Conservation (phyloP, 257 asterid species). For the Salvia miltiorrhiza region DNA sequence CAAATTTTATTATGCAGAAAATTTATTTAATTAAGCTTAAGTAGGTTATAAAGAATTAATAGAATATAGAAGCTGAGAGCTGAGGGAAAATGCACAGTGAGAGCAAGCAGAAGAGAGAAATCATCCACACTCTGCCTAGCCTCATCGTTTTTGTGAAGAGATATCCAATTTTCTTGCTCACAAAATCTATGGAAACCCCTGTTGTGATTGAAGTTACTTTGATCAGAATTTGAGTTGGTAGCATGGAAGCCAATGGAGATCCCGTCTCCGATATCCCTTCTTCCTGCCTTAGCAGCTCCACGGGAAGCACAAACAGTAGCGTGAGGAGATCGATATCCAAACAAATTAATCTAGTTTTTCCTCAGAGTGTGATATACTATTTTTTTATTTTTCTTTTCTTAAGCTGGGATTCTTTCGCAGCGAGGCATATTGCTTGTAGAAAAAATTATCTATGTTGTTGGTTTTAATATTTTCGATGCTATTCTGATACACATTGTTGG, state of each 20-base stretch:
- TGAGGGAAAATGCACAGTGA: slow-evolving; percentile 52
- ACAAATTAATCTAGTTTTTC: too few species aligned
- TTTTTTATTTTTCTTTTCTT: too few species aligned
- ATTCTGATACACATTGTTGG: too few species aligned
- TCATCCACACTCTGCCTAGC: slow-evolving; percentile 34
- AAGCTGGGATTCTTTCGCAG: too few species aligned
- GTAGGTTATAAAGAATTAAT: not conserved
- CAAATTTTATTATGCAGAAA: too few species aligned
- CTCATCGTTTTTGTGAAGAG: slow-evolving; percentile 41
- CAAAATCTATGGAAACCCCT: slow-evolving; percentile 35
- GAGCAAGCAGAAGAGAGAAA: slow-evolving; percentile 46
- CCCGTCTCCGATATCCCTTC: not conserved
- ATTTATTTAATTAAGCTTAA: too few species aligned
- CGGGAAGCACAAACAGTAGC: slow-evolving; percentile 33
- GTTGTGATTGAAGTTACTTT: slow-evolving; percentile 47
- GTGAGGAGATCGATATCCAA: slow-evolving; percentile 24
- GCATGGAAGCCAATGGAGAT: too few species aligned
- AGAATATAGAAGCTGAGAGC: slow-evolving; percentile 45
- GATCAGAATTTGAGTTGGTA: slow-evolving; percentile 41
- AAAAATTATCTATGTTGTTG: too few species aligned
- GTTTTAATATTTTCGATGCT: too few species aligned
- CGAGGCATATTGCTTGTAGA: too few species aligned
- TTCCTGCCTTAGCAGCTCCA: slow-evolving; percentile 26
- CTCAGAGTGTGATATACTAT: too few species aligned
- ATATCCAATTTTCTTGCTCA: slow-evolving; percentile 47